A percentile compares a stretch with the other conserved stretches of the same genome.
Evolutionary conservation across 2,329 filamentous ascomycete genomes (phyloP).

Genomic region (Calonectria henricotiae): DNA sequence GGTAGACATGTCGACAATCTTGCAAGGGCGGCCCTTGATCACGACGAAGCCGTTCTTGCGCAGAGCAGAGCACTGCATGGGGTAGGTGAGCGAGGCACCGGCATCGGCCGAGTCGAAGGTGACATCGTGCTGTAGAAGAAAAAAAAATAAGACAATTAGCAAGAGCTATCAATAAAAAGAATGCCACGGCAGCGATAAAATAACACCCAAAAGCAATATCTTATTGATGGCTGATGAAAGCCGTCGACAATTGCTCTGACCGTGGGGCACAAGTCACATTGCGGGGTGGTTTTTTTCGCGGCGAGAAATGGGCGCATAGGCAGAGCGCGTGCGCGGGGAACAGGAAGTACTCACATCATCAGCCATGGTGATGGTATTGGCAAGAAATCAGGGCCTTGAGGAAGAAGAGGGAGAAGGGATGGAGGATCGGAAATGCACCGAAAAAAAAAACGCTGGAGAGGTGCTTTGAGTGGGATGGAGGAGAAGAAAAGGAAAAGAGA

Average conservation of each 20-base stretch:
- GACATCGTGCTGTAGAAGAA: constrained; percentile 72
- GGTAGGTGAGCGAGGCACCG: constrained; percentile 93
- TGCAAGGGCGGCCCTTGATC: constrained; percentile 99
- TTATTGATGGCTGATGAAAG: constrained; percentile 39
- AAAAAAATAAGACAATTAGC: constrained; percentile 47
- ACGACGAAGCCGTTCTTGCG: constrained; percentile 99
- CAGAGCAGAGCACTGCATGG: constrained; percentile 99
- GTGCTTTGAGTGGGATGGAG: constrained; percentile 53
- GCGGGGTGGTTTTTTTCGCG: constrained; percentile 66
- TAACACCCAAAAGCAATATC: constrained; percentile 28
- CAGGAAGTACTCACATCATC: constrained; percentile 68
- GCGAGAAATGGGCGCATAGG: constrained; percentile 54
- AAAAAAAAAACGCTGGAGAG: constrained; percentile 52
- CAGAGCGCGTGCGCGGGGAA: constrained; percentile 48
- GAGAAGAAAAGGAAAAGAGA: constrained; percentile 54
- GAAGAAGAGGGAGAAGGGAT: constrained; percentile 52
- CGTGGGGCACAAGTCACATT: constrained; percentile 61
- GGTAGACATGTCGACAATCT: constrained; percentile 99
- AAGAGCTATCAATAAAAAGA: constrained; percentile 32
- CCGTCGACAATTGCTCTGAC: constrained; percentile 44
- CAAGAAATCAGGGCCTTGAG: constrained; percentile 56
- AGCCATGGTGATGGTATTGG: constrained; percentile 71
- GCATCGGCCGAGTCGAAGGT: constrained; percentile 95
- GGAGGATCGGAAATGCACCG: constrained; percentile 41
- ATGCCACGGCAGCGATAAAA: constrained; percentile 4